A percentile compares a stretch with the other conserved stretches of the same genome.
Evolutionary conservation across 2,329 filamentous ascomycete species (phyloP).

Genomic region (Coccinonectria pachysandricola): DNA sequence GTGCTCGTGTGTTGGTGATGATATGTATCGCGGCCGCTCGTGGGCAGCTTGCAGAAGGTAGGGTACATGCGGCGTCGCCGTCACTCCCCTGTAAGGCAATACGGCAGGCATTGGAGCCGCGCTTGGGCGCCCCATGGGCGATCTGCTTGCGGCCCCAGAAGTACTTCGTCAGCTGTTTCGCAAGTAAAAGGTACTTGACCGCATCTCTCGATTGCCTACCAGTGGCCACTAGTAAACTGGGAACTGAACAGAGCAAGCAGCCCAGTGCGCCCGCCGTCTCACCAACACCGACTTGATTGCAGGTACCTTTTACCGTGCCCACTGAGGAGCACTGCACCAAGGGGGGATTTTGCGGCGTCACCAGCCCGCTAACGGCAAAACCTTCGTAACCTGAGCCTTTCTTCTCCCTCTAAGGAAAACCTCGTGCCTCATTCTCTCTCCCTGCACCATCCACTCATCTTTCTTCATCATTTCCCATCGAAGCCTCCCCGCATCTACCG

Average conservation of each 20-base stretch:
- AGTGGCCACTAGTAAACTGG: neutral
- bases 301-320: too few species aligned
- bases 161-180: too few species aligned
- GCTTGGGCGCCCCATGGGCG: neutral
- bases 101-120: neutral
- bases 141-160: neutral
- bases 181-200: neutral
- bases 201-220: neutral
- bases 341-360: conserved; percentile 15
- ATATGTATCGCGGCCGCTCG: too few species aligned
- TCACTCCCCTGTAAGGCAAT: too few species aligned
- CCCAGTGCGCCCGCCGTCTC: conserved; percentile 1
- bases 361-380: conserved; percentile 26
- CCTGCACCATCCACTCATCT: conserved; percentile 14
- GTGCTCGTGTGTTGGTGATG: too few species aligned
- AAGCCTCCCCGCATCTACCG: conserved; percentile 21
- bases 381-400: conserved; percentile 27
- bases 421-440: conserved; percentile 22
- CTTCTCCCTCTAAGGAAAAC: conserved; percentile 28
- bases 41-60: neutral
- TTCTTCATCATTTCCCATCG: conserved; percentile 18
- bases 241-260: neutral
- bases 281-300: conserved; percentile 9
- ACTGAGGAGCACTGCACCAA: neutral
- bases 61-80: neutral